Base-by-base conservation (phyloP, 2,329 filamentous ascomycete species). In the Ilyonectria sp. region DNA sequence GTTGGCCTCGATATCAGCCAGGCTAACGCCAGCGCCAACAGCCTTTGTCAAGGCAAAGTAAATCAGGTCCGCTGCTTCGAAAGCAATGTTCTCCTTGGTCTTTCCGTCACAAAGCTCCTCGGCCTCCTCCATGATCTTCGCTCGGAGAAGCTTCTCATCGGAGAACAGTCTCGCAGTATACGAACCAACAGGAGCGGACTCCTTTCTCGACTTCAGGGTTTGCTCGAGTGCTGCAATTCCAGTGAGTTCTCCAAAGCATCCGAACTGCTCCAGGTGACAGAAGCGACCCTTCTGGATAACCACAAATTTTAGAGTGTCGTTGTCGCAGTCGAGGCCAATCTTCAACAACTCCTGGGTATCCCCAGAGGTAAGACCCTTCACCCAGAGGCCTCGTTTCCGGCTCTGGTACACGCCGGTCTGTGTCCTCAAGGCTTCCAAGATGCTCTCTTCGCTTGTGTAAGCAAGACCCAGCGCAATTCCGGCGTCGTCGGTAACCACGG, bases 61-160 rank as follows among this genome's bases (percentile, higher is more conserved):
- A 60, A 99, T 91, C 63, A 99, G 84, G 78, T 99, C 96, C 0
- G 96, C 96, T 9, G 96, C 94, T 81, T 99, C 96, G 70, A 97
- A 97, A 2, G 96, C 94, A 69, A 97, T 89, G 15, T 98, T 93
- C 69, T 95, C 87, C 68, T 93, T 92, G 0, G 90, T 91, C 72
- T 90, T 91, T 17, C 96, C 95, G 71, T 96, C 91, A 77, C 95
- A 98, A 47, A 99, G 87, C 83, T 99, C 96, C 77, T 97, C 93
- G 0, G 96, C 96, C 81, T 99, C 96, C 81, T 99, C 96, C 91
- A 98, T 97, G 63, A 99, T 98, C 86, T 99, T 99, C 3, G 96
- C 96, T 49, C 93, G 89, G 60, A 98, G 83, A 62, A 99, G 87
- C 80, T 97, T 95, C 74, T 94, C 90, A 71, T 99, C 96, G 19